Percentiles rank a stretch among this genome's conserved stretches.
phyloP scores from a whole-genome alignment of 257 asterid species.

The Haberlea rhodopensis region DNA sequence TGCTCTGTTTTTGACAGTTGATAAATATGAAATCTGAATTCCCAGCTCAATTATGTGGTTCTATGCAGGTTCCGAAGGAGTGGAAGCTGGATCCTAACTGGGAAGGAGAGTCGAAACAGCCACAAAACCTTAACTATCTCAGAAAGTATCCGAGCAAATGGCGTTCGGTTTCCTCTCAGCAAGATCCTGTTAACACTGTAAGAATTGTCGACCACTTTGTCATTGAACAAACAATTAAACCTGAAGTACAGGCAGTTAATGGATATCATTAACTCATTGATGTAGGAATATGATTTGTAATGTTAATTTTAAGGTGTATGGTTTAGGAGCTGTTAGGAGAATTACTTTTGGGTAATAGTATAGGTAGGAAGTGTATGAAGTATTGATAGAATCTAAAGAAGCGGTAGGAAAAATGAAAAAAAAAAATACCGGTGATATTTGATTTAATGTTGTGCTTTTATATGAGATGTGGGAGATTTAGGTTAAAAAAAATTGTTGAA shows the following conservation, averaged over 20 bases:
- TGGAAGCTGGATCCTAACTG: slow-evolving; percentile 93
- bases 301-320: slow-evolving; percentile 25
- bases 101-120: slow-evolving; percentile 69
- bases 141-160: slow-evolving; percentile 90
- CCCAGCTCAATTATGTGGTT: neutral
- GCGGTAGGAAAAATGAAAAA: neutral
- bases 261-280: slow-evolving; percentile 58
- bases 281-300: slow-evolving; percentile 23
- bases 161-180: slow-evolving; percentile 62
- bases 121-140: slow-evolving; percentile 49
- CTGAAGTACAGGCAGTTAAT: slow-evolving; percentile 36
- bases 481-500: no score
- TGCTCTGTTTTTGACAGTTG: neutral
- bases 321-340: slow-evolving; percentile 13
- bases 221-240: slow-evolving; percentile 46
- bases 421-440: neutral
- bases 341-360: neutral
- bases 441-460: no score
- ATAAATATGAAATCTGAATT: neutral
- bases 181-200: slow-evolving; percentile 73
- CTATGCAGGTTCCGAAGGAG: slow-evolving; percentile 80
- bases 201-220: slow-evolving; percentile 77
- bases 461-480: no score
- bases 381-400: neutral
- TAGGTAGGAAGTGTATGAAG: no score